These are phyloP conservation scores for Botrytis tulipae DNA, from an alignment of 2,329 filamentous ascomycete genomes.

Conservation along the genomic window DNA sequence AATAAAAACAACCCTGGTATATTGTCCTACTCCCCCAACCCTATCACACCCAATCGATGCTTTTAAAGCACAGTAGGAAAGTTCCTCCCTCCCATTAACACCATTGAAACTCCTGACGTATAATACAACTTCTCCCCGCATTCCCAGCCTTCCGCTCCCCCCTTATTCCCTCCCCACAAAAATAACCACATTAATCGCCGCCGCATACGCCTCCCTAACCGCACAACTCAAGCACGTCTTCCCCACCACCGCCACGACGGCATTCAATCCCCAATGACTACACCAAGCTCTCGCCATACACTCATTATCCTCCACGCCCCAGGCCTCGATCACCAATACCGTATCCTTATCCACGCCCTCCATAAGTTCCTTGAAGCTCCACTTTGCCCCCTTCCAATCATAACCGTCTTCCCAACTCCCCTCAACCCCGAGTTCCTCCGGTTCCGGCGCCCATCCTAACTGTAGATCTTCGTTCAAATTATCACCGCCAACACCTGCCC, in stretches of 20 bases:
- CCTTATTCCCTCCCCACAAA: conserved; percentile 48
- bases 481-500: conserved; percentile 44
- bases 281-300: conserved; percentile 76
- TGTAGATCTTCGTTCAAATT: conserved; percentile 9
- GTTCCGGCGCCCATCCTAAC: neutral
- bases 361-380: neutral
- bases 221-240: conserved; percentile 68
- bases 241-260: conserved; percentile 66
- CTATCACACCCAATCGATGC: neutral
- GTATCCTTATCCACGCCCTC: conserved; percentile 55
- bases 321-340: conserved; percentile 70
- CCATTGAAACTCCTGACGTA: neutral
- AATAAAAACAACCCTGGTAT: neutral
- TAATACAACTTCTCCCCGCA: neutral
- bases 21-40: neutral
- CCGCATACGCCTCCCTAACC: conserved; percentile 72
- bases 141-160: no score
- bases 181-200: conserved; percentile 70
- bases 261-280: conserved; percentile 70
- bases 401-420: conserved; percentile 34
- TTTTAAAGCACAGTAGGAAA: neutral
- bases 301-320: conserved; percentile 72
- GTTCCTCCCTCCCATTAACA: neutral
- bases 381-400: neutral
- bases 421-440: neutral